A percentile compares a stretch with the other conserved stretches of the same genome.
phyloP scores from a whole-genome alignment of 2,329 filamentous ascomycete species.

The Stemphylium lycopersici region DNA sequence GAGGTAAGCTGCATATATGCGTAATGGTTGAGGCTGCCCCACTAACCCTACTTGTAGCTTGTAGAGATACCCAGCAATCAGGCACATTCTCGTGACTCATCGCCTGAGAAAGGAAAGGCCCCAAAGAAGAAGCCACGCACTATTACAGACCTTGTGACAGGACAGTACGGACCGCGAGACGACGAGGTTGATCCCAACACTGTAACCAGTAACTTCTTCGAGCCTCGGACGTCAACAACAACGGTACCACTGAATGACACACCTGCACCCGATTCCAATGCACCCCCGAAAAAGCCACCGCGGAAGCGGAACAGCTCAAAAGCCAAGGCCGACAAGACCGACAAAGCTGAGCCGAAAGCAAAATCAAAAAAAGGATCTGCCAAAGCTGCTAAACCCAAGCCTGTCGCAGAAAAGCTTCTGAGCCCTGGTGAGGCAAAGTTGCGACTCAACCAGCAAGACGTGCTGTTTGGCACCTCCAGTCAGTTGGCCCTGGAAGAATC shows the following conservation, averaged over 20 bases:
- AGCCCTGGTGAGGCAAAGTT: constrained; percentile 42
- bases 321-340: constrained; percentile 11
- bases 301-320: constrained; percentile 33
- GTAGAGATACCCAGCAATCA: constrained; percentile 37
- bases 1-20: constrained; percentile 25
- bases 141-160: constrained; percentile 48
- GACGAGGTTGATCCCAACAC: constrained; percentile 5
- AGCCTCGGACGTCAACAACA: constrained; percentile 22
- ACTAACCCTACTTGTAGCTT: constrained; percentile 20
- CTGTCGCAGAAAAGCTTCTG: constrained; percentile 44
- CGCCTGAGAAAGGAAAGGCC: constrained; percentile 42
- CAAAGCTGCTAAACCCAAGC: constrained; percentile 38
- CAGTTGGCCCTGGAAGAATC: constrained; percentile 49
- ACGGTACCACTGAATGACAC: constrained; percentile 38
- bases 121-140: constrained; percentile 49
- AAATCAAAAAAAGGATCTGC: constrained; percentile 29
- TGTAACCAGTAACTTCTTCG: constrained; percentile 34
- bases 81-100: constrained; percentile 25
- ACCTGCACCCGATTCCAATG: constrained; percentile 6
- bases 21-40: background rate
- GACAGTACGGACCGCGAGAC: constrained; percentile 36
- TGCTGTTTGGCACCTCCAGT: constrained; percentile 51
- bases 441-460: constrained; percentile 40
- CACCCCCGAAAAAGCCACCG: constrained; percentile 20
- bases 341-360: constrained; percentile 23